Base-by-base conservation (phyloP, 108 stramenopile species). In the Thalassiosira profunda region DNA sequence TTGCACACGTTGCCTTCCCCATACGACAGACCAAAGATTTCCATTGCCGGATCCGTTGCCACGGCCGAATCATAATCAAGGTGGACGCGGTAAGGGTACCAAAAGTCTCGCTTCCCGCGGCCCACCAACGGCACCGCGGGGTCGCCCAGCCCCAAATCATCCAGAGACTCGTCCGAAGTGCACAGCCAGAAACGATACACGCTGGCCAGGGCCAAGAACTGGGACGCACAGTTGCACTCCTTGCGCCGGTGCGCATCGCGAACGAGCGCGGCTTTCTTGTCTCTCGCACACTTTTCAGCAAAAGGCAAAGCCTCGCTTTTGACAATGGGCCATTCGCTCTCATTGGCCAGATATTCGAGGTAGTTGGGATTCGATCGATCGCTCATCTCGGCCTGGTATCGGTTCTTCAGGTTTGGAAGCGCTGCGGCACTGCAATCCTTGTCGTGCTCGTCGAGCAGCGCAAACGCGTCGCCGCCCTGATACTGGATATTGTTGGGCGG, bases 111-210 rank as follows among this genome's bases (percentile, higher is more conserved):
- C 11, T 79, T 82, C 1, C 88, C 88, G 20, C 26, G 18, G 31
- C 58, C 58, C 10, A 18, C 14, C 3, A 25, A 28, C 4, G 55
- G 56, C 20, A 63, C 59, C 14, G 48, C 36, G 24, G 80, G 43
- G 36, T 76, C 70, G n/a, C 68, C 86, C 15, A 87, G 42, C 17
- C 86, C 84, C 28, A 86, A 54, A 64, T 87, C 75, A 23, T 83
- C 82, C 1, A 85, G 51, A 0, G 60, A 54, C 5, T 60, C 59
- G 33, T 56, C 46, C 2, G 79, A 67, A 23, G 86, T 80, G 53
- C 94, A 95, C 48, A 75, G 71, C 92, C 92, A 95, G 12, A 95
- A 70, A 15, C 90, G 87, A 51, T 87, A 93, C 8, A 93, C 74
- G 4, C 78, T 86, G 5, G 70, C 64, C 12, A 89, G 72, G 29